These are phyloP conservation scores for Symbiodinium natans DNA, from an alignment of 73 alveolate species.

Conservation along the genomic window DNA sequence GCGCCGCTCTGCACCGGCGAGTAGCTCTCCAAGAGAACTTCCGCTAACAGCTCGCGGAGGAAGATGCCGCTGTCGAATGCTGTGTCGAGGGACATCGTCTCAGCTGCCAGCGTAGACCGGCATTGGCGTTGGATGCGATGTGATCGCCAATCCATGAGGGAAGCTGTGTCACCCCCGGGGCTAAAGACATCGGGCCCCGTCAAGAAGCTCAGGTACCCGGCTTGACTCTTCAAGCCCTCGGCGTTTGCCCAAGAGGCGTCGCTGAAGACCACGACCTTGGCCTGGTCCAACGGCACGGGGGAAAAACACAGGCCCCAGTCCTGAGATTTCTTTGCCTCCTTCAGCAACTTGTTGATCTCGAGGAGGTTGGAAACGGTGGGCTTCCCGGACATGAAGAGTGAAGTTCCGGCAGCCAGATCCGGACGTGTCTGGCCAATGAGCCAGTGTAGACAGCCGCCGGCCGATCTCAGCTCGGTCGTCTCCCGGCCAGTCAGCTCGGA, in stretches of 20 bases:
- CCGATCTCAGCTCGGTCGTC: background rate
- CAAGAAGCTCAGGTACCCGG: background rate
- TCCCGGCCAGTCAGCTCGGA: background rate
- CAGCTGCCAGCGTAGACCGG: background rate
- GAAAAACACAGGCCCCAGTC: background rate
- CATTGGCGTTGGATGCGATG: background rate
- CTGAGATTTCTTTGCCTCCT: background rate
- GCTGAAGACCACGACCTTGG: background rate
- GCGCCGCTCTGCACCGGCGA: background rate
- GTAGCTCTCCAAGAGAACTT: background rate
- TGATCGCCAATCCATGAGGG: background rate
- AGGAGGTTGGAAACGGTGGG: background rate
- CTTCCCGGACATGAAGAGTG: background rate
- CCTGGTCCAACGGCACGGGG: background rate
- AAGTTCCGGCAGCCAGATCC: background rate
- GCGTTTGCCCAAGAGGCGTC: constrained; percentile 43
- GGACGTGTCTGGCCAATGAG: constrained; percentile 3
- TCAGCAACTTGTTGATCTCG: constrained; percentile 22
- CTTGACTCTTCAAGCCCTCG: background rate
- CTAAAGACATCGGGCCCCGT: background rate
- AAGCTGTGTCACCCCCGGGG: background rate
- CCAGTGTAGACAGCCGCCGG: background rate
- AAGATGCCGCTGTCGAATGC: background rate
- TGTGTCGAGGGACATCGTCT: background rate
- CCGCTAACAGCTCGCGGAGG: background rate